Percentiles rank a stretch among this genome's conserved stretches.
These are phyloP conservation scores for Colletotrichum coccodes DNA, from an alignment of 2,329 filamentous ascomycete genomes.

Conservation along the genomic window DNA sequence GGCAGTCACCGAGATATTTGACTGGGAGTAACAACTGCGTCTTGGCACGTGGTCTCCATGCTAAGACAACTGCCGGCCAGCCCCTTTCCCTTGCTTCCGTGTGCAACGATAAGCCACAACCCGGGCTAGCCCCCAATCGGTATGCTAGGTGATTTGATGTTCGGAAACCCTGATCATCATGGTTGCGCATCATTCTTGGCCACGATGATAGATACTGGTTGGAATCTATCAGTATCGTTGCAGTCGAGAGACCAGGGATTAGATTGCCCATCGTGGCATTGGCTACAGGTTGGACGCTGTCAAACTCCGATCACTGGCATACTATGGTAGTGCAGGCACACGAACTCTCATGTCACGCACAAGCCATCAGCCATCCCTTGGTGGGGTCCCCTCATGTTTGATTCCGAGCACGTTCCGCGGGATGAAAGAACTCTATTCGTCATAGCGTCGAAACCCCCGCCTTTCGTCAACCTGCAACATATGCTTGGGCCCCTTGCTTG, in stretches of 20 bases:
- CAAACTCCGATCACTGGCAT: background rate
- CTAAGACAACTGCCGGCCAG: background rate
- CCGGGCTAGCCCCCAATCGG: background rate
- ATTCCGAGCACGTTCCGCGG: background rate
- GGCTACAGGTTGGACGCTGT: background rate
- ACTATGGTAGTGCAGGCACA: too few relatives aligned
- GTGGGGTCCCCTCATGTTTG: background rate
- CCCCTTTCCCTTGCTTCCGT: background rate
- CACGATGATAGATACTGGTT: background rate
- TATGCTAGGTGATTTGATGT: background rate
- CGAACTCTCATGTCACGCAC: too few relatives aligned
- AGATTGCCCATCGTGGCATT: background rate
- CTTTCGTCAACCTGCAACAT: background rate
- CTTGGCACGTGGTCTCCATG: background rate
- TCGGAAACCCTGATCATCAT: background rate
- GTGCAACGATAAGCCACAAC: background rate
- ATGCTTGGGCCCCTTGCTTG: background rate
- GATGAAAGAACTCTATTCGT: background rate
- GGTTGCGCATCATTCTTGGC: background rate
- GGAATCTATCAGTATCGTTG: too few relatives aligned
- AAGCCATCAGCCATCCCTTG: background rate
- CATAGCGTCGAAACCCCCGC: background rate
- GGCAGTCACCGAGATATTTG: constrained; percentile 1
- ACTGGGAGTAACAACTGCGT: background rate
- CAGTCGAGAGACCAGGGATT: background rate